Percentiles rank a stretch among this genome's conserved stretches.
These are phyloP conservation scores for Ramularia endophylla DNA, from an alignment of 2,329 filamentous ascomycete species.

Conservation along the genomic window DNA sequence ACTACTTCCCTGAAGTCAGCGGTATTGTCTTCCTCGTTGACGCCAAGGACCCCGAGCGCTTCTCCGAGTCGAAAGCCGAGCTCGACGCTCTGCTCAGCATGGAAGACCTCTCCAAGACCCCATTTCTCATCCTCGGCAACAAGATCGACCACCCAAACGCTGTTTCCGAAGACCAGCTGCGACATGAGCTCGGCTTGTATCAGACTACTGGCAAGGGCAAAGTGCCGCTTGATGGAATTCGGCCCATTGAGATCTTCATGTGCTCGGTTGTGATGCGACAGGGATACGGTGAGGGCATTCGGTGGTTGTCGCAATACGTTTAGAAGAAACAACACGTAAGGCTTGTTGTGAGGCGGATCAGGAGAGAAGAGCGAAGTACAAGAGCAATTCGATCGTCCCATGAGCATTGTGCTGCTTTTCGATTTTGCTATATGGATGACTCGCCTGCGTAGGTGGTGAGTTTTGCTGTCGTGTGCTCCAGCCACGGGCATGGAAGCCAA, in stretches of 20 bases:
- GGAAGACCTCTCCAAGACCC: constrained; percentile 94
- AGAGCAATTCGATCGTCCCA: too few relatives aligned
- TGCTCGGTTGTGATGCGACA: constrained; percentile 98
- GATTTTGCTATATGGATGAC: too few relatives aligned
- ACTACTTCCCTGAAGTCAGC: constrained; percentile 94
- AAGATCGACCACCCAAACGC: constrained; percentile 99
- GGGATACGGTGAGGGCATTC: constrained; percentile 82
- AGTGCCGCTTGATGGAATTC: constrained; percentile 83
- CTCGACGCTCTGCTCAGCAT: constrained; percentile 88
- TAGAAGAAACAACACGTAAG: too few relatives aligned
- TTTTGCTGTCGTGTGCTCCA: too few relatives aligned
- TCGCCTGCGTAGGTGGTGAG: too few relatives aligned
- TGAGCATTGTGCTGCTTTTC: too few relatives aligned
- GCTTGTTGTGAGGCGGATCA: too few relatives aligned
- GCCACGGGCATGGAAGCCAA: too few relatives aligned
- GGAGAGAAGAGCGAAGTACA: too few relatives aligned
- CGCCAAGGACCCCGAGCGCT: constrained; percentile 93
- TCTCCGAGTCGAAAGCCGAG: constrained; percentile 91
- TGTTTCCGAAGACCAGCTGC: constrained; percentile 89
- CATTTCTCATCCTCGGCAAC: constrained; percentile 94
- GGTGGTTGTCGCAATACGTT: constrained; percentile 87
- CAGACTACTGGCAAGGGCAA: constrained; percentile 95
- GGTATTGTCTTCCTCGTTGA: constrained; percentile 98
- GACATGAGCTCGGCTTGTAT: constrained; percentile 86
- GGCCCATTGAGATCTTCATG: constrained; percentile 98